Conservation (phyloP, 495 filamentous ascomycete species). For the Penicillium roqueforti region DNA sequence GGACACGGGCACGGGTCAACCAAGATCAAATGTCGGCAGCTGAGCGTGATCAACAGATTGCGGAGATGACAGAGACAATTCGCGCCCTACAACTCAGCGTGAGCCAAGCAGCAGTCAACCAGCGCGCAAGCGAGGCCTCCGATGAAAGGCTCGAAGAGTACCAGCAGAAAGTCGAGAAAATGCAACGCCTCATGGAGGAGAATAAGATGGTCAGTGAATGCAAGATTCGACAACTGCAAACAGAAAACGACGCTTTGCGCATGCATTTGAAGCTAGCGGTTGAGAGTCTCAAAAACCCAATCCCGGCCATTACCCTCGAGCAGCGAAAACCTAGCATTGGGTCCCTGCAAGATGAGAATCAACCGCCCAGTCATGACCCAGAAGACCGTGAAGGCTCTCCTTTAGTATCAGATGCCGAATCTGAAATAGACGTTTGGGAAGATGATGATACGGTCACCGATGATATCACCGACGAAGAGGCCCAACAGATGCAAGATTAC, state of each 20-base stretch:
- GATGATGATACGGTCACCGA: constrained; percentile 30
- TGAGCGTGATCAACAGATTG: constrained; percentile 89
- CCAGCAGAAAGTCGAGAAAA: constrained; percentile 72
- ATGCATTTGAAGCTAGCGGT: constrained; percentile 81
- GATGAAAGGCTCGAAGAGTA: constrained; percentile 86
- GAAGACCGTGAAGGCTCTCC: constrained; percentile 41
- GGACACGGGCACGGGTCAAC: constrained; percentile 94
- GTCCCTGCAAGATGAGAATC: constrained; percentile 41
- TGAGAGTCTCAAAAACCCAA: constrained; percentile 85
- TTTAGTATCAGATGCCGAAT: constrained; percentile 23
- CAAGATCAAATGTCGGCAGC: constrained; percentile 83
- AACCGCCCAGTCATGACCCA: constrained; percentile 28
- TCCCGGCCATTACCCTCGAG: constrained; percentile 46
- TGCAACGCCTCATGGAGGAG: constrained; percentile 96
- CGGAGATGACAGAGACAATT: constrained; percentile 91
- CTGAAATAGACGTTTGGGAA: constrained; percentile 41
- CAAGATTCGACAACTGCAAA: constrained; percentile 81
- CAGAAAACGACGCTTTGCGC: constrained; percentile 83
- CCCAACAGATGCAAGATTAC: constrained; percentile 59
- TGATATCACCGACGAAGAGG: constrained; percentile 35
- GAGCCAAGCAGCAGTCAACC: constrained; percentile 44
- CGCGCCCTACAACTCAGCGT: constrained; percentile 74
- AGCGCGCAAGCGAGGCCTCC: constrained; percentile 50
- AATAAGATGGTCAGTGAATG: constrained; percentile 77
- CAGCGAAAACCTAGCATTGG: constrained; percentile 31